Evolutionary conservation across 208 protist species (phyloP).

Genomic region (Acanthamoeba healyi): DNA sequence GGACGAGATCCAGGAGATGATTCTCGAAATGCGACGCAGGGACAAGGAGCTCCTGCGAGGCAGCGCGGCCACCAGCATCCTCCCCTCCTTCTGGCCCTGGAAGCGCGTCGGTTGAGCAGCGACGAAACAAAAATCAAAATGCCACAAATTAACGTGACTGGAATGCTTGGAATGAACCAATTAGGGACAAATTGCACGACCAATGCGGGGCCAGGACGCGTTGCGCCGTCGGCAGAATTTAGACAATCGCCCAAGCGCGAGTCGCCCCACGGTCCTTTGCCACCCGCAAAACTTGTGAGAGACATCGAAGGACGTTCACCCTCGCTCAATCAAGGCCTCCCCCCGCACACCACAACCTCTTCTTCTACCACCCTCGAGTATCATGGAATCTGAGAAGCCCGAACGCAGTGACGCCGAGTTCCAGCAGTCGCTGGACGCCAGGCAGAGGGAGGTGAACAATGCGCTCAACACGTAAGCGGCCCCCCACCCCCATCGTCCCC

Average conservation of each 20-base stretch:
- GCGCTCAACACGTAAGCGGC: slow-evolving; percentile 78
- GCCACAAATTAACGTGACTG: not conserved
- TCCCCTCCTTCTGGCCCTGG: slow-evolving; percentile 55
- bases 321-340: not conserved
- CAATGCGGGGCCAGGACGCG: slow-evolving; percentile 1
- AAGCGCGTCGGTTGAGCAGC: not conserved
- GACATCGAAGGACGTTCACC: not conserved
- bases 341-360: not conserved
- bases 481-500: not conserved
- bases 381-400: slow-evolving; percentile 61
- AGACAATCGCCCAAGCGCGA: not conserved
- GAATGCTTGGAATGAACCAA: not conserved
- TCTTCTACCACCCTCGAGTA: not conserved
- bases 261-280: too few species aligned
- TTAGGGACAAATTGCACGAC: slow-evolving; percentile 34
- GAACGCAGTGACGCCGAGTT: slow-evolving; percentile 79
- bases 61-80: not conserved
- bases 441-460: slow-evolving; percentile 79
- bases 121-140: not conserved
- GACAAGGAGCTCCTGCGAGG: slow-evolving; percentile 44
- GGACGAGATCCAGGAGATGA: not conserved
- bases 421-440: slow-evolving; percentile 73
- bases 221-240: slow-evolving; percentile 61
- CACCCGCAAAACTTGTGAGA: too few species aligned
- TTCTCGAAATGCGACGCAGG: slow-evolving; percentile 8